Evolutionary conservation across 306 rosid species (phyloP).

Genomic region (Casuarina equisetifolia): DNA sequence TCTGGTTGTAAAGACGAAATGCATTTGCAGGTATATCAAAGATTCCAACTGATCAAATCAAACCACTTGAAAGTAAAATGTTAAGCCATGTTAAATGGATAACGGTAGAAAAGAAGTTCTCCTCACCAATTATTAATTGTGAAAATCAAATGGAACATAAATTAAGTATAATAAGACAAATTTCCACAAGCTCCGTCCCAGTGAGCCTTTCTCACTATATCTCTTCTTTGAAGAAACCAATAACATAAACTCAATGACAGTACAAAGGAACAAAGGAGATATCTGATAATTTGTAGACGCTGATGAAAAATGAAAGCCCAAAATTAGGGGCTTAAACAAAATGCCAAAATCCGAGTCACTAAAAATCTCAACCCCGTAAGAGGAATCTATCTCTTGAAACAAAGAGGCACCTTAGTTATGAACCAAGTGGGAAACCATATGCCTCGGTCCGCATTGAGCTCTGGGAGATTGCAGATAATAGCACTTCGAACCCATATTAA

Average conservation of each 20-base stretch:
- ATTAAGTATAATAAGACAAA: background rate
- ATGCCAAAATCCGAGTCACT: background rate
- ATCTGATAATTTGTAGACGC: background rate
- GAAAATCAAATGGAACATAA: background rate
- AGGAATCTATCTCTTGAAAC: background rate
- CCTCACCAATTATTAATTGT: background rate
- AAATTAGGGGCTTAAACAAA: background rate
- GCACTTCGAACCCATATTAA: background rate
- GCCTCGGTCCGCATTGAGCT: background rate
- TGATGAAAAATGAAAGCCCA: background rate
- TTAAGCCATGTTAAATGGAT: background rate
- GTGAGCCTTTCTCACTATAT: background rate
- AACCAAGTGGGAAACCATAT: no score
- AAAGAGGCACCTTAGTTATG: background rate
- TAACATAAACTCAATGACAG: background rate
- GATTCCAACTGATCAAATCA: background rate
- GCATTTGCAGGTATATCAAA: background rate
- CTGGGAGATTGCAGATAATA: background rate
- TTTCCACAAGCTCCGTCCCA: background rate
- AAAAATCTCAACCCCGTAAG: background rate
- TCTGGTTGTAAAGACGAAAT: background rate
- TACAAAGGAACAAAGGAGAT: background rate
- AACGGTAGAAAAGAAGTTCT: background rate
- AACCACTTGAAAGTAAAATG: background rate
- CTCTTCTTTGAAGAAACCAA: background rate